Conservation (phyloP, 495 filamentous ascomycete genomes). For the Tuber indicum region DNA sequence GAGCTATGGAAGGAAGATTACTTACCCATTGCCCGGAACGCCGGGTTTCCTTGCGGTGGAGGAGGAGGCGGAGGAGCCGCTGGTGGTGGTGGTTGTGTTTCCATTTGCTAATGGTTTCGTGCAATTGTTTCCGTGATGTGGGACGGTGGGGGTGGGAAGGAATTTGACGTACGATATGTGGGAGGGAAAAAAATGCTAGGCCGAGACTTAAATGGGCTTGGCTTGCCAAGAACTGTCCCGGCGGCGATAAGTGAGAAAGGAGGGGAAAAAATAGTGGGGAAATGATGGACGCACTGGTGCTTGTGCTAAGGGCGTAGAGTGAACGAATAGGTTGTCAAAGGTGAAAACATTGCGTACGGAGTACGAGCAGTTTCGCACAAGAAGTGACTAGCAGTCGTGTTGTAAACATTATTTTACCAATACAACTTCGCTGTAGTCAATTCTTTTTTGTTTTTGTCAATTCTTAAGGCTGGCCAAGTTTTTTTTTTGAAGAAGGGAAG, state of each 20-base stretch:
- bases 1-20: not conserved
- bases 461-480: not conserved
- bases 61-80: slow-evolving; percentile 16
- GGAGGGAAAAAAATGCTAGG: not conserved
- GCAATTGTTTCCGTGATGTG: not conserved
- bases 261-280: not conserved
- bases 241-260: not conserved
- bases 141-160: not conserved
- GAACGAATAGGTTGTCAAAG: not conserved
- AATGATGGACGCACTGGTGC: not conserved
- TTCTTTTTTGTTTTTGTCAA: not conserved
- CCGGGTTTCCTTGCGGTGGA: slow-evolving; percentile 24
- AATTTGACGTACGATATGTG: not conserved
- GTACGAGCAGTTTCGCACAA: not conserved
- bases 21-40: slow-evolving; percentile 33
- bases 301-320: not conserved
- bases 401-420: not conserved
- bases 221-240: not conserved
- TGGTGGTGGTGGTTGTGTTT: slow-evolving; percentile 3
- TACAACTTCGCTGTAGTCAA: not conserved
- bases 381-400: not conserved
- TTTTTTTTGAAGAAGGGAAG: not conserved
- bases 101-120: not conserved
- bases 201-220: not conserved
- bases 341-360: not conserved